A percentile compares a stretch with the other conserved stretches of the same genome.
These are phyloP conservation scores for Chlorella sorokiniana DNA, from an alignment of 139 green algal genomes.

Conservation along the genomic window DNA sequence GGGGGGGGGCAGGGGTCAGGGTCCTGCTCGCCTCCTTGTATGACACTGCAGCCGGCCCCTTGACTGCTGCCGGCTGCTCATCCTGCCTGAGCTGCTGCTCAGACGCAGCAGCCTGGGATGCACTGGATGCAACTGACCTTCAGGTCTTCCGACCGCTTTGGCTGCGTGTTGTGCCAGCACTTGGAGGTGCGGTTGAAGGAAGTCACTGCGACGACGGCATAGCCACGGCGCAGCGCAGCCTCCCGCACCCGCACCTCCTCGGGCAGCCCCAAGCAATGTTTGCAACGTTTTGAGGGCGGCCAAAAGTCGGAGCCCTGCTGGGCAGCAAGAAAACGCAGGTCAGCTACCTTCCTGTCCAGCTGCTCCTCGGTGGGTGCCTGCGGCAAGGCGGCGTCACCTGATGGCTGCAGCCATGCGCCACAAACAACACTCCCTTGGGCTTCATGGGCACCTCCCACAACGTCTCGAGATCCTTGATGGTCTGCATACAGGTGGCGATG, in stretches of 20 bases:
- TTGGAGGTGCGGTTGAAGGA: slow-evolving; percentile 43
- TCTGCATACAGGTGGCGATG: not conserved
- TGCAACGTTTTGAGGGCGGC: slow-evolving; percentile 42
- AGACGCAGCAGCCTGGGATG: not conserved
- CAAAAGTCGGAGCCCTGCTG: slow-evolving; percentile 63
- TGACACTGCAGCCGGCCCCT: too few species aligned
- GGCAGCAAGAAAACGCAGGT: too few species aligned
- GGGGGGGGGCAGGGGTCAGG: too few species aligned
- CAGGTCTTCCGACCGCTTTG: slow-evolving; percentile 12
- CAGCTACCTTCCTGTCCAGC: too few species aligned
- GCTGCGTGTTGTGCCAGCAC: slow-evolving; percentile 58
- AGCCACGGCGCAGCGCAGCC: slow-evolving; percentile 43
- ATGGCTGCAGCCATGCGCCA: slow-evolving; percentile 69
- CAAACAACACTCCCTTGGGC: slow-evolving; percentile 15
- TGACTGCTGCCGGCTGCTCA: too few species aligned
- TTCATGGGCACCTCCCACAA: slow-evolving; percentile 15
- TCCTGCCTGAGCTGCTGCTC: too few species aligned
- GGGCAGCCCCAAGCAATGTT: slow-evolving; percentile 64
- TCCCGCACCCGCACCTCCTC: slow-evolving; percentile 60
- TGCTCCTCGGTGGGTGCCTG: too few species aligned
- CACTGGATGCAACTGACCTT: slow-evolving; percentile 9
- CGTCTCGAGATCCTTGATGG: not conserved
- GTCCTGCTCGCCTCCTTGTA: too few species aligned
- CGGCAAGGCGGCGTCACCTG: too few species aligned
- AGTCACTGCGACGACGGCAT: slow-evolving; percentile 55